Percentiles rank a stretch among this genome's conserved stretches.
phyloP scores from a whole-genome alignment of 805 yeast genomes.

The Tetrapisispora nanseiensis region DNA sequence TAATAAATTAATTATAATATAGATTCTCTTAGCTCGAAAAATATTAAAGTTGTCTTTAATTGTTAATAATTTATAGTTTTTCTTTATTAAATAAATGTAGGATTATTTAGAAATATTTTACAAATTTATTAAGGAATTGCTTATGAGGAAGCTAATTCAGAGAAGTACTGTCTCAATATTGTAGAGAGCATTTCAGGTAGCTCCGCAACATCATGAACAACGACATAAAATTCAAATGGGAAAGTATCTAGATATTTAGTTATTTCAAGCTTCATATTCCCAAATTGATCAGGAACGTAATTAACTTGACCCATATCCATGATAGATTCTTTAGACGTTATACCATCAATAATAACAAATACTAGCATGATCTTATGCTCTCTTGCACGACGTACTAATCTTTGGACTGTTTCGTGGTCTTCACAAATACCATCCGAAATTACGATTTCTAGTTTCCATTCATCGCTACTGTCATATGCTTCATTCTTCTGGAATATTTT shows the following conservation, averaged over 20 bases:
- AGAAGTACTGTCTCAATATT: constrained; percentile 85
- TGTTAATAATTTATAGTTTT: too few relatives aligned
- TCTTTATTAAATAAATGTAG: too few relatives aligned
- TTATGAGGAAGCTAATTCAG: constrained; percentile 45
- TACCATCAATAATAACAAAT: constrained; percentile 87
- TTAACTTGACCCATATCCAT: constrained; percentile 90
- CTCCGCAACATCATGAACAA: constrained; percentile 80
- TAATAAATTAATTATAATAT: too few relatives aligned
- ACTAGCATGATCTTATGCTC: constrained; percentile 91
- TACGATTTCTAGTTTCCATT: constrained; percentile 90
- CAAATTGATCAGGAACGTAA: constrained; percentile 61
- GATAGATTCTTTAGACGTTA: constrained; percentile 74
- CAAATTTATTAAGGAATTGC: too few relatives aligned
- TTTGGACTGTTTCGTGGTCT: constrained; percentile 73
- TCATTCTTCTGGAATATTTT: constrained; percentile 55
- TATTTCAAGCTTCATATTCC: constrained; percentile 64
- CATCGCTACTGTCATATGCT: constrained; percentile 46
- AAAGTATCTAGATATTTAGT: constrained; percentile 81
- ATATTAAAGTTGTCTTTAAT: too few relatives aligned
- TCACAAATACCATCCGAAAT: constrained; percentile 97
- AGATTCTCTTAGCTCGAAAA: too few relatives aligned
- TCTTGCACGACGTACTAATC: constrained; percentile 82
- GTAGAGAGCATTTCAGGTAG: constrained; percentile 85
- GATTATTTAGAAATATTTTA: too few relatives aligned
- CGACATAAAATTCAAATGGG: constrained; percentile 95